phyloP scores from a whole-genome alignment of 305 asterid species.

The Striga hermonthica region DNA sequence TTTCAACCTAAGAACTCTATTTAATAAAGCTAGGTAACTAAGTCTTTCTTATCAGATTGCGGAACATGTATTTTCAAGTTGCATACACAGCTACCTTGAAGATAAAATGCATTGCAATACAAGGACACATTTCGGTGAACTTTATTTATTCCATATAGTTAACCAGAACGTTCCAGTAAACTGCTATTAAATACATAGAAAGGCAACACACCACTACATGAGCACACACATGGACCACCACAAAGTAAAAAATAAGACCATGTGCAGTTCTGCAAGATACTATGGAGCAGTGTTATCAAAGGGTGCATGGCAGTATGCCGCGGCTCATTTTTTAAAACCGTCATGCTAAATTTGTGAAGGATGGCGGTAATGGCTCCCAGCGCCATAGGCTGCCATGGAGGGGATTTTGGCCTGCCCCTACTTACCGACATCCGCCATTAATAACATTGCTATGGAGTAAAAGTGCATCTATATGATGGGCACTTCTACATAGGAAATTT shows the following conservation, averaged over 20 bases:
- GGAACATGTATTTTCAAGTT: constrained; percentile 2
- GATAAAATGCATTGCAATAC: constrained; percentile 4
- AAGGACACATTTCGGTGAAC: constrained; percentile 5
- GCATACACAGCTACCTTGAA: constrained; percentile 13
- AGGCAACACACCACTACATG: neutral
- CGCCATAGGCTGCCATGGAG: too few relatives aligned
- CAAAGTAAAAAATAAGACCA: constrained; percentile 11
- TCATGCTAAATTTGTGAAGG: too few relatives aligned
- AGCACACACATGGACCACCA: constrained; percentile 22
- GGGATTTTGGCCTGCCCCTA: too few relatives aligned
- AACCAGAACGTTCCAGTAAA: neutral
- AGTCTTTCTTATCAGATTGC: constrained; percentile 21
- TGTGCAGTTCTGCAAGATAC: neutral
- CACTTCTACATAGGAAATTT: neutral
- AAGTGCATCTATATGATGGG: neutral
- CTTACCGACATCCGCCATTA: too few relatives aligned
- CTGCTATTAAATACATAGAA: neutral
- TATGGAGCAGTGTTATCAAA: too few relatives aligned
- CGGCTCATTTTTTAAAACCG: too few relatives aligned
- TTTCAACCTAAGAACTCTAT: constrained; percentile 16
- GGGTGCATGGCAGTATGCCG: too few relatives aligned
- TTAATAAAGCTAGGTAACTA: constrained; percentile 10
- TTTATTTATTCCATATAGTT: constrained; percentile 4
- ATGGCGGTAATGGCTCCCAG: too few relatives aligned
- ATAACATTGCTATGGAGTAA: too few relatives aligned